Evolutionary conservation across 345 rosid genomes (phyloP).

Genomic region (Psidium guajava): DNA sequence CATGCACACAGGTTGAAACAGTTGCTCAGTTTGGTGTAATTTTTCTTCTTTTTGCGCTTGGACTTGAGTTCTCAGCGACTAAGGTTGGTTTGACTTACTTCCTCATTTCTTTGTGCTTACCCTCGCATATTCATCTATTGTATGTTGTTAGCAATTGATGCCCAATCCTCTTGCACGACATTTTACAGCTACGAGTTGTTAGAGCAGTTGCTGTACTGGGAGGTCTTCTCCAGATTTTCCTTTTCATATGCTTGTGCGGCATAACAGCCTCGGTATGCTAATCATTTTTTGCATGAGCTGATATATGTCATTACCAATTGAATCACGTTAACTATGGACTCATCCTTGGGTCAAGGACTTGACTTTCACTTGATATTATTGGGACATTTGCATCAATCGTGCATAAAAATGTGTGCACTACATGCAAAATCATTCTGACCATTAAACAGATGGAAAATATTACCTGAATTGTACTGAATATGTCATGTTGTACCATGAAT

Average conservation of each 20-base stretch:
- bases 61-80: constrained; percentile 76
- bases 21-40: constrained; percentile 98
- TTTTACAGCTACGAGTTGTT: constrained; percentile 80
- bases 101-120: background rate
- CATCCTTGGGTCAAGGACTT: background rate
- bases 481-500: background rate
- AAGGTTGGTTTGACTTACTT: constrained; percentile 36
- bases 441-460: background rate
- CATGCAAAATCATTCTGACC: background rate
- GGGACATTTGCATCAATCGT: background rate
- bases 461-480: background rate
- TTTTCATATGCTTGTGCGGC: constrained; percentile 91
- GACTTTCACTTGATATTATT: background rate
- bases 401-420: background rate
- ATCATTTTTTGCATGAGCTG: background rate
- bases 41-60: constrained; percentile 90
- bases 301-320: background rate
- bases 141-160: background rate
- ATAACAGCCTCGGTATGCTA: constrained; percentile 64
- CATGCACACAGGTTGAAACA: constrained; percentile 65
- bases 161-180: background rate
- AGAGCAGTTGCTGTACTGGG: constrained; percentile 90
- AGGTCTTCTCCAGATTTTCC: constrained; percentile 80
- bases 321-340: background rate
- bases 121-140: background rate